Evolutionary conservation across 164 flowering plant species (phyloP), one percentile per base, ranked within the genome.

Genomic region (Vitis riparia): DNA sequence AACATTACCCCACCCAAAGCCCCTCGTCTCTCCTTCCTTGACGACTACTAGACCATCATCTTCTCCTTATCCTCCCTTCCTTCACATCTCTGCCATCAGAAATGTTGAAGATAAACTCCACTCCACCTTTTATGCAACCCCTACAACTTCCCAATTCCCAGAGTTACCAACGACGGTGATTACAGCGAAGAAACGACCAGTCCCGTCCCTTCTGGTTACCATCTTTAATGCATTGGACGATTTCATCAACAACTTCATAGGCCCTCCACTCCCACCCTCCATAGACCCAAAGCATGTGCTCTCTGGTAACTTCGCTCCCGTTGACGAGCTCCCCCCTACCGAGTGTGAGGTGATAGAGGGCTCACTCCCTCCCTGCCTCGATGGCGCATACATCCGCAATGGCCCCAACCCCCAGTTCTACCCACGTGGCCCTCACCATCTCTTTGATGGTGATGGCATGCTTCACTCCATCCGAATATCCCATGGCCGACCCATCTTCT

Each of bases 401-500:
- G 98, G 97, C 50, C 95, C 98, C 9, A 93, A 93, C 72, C 91
- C 97, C 0, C 93, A 87, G 61, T 82, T 74, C 84, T 82, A 87
- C n/a, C 98, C 98, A 0, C 82, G 83, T 5, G 98, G 94, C 3
- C 93, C 97, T 11, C 84, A 89, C 84, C 97, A 91, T 67, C 85
- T 89, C 50, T 89, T 94, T 60, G 96, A 94, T 62, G 97, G 97
- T 1, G 97, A 94, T 50, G 98, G 97, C 44, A 94, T 94, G 98
- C 93, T 94, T 51, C 97, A 94, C 79, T 60, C 82, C 57, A 68
- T 91, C 15, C 77, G 75, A 15, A 83, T 91, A 65, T 79, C 87
- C 29, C 32, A 73, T 1, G 97, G 97, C 66, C 69, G 70, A 9
- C 89, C 96, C 68, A 84, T 83, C 10, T 73, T 87, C 59, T 89